A percentile compares a stretch with the other conserved stretches of the same genome.
Evolutionary conservation across 768 basidiomycete species (phyloP).

Genomic region (Rhizopogon vesiculosus): DNA sequence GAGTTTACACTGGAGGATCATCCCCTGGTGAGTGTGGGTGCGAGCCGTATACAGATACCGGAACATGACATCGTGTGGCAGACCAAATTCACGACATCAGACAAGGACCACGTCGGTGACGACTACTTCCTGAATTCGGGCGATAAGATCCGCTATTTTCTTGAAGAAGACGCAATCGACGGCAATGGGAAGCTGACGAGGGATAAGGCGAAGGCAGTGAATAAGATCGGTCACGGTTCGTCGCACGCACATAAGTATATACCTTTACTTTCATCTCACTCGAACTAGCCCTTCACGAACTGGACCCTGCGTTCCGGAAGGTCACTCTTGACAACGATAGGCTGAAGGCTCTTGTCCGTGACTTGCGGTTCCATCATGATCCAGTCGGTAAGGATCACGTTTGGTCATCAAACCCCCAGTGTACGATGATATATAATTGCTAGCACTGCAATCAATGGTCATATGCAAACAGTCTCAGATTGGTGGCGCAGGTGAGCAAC

Average conservation of each 20-base stretch:
- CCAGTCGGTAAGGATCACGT: slow-evolving; percentile 54
- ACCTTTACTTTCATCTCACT: background rate
- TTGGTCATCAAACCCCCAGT: background rate
- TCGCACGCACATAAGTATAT: background rate
- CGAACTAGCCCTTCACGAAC: slow-evolving; percentile 73
- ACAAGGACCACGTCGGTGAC: slow-evolving; percentile 79
- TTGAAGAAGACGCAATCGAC: slow-evolving; percentile 85
- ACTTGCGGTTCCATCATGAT: slow-evolving; percentile 74
- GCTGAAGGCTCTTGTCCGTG: slow-evolving; percentile 62
- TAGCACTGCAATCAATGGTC: slow-evolving; percentile 90
- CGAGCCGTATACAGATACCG: background rate
- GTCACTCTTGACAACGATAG: slow-evolving; percentile 78
- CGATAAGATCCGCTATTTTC: slow-evolving; percentile 93
- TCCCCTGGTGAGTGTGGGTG: slow-evolving; percentile 55
- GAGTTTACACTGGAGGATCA: slow-evolving; percentile 76
- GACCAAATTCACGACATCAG: slow-evolving; percentile 87
- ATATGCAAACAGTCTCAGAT: slow-evolving; percentile 94
- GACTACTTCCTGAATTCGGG: slow-evolving; percentile 90
- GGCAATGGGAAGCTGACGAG: slow-evolving; percentile 62
- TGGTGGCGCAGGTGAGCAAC: slow-evolving; percentile 75
- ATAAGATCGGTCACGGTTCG: slow-evolving; percentile 91
- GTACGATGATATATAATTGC: background rate
- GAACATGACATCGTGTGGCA: slow-evolving; percentile 19
- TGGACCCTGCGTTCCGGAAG: slow-evolving; percentile 76
- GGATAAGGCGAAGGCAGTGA: slow-evolving; percentile 75